Conservation (phyloP, 2,329 filamentous ascomycete species). For the Coleophoma eucalyptorum region DNA sequence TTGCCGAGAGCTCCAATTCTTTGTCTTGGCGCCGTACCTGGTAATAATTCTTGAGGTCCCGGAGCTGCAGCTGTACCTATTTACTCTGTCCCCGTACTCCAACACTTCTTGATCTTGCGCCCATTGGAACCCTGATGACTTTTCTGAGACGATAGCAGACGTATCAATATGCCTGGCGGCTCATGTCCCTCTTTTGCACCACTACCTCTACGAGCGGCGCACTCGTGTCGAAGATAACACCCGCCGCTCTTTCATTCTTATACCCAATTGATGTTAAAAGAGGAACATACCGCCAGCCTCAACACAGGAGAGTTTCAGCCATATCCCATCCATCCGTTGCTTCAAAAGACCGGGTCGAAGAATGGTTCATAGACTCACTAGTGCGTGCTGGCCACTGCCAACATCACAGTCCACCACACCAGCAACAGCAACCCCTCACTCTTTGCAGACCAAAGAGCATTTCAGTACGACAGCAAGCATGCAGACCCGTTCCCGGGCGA, state of each 20-base stretch:
- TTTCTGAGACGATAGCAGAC: constrained; percentile 15
- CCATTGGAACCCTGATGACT: too few species aligned
- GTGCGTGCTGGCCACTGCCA: constrained; percentile 23
- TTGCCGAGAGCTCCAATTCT: neutral
- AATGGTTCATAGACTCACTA: constrained; percentile 28
- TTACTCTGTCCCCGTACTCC: too few species aligned
- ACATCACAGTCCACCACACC: constrained; percentile 15
- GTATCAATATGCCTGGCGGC: constrained; percentile 55
- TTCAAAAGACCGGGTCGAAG: constrained; percentile 18
- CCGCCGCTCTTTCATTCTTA: constrained; percentile 26
- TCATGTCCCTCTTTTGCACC: constrained; percentile 60
- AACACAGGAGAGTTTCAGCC: neutral
- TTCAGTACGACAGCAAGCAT: neutral
- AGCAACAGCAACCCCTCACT: constrained; percentile 6
- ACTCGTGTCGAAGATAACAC: constrained; percentile 39
- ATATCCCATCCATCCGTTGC: constrained; percentile 7
- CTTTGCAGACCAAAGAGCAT: constrained; percentile 15
- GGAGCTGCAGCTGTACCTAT: constrained; percentile 14
- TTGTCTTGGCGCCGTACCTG: neutral
- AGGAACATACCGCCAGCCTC: constrained; percentile 4
- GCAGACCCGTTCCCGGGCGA: too few species aligned
- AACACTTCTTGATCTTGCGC: too few species aligned
- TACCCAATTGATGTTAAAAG: constrained; percentile 17
- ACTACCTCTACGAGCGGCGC: constrained; percentile 42
- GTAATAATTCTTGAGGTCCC: neutral